Conservation (phyloP, 768 basidiomycete species). For the Pholiota microspora region DNA sequence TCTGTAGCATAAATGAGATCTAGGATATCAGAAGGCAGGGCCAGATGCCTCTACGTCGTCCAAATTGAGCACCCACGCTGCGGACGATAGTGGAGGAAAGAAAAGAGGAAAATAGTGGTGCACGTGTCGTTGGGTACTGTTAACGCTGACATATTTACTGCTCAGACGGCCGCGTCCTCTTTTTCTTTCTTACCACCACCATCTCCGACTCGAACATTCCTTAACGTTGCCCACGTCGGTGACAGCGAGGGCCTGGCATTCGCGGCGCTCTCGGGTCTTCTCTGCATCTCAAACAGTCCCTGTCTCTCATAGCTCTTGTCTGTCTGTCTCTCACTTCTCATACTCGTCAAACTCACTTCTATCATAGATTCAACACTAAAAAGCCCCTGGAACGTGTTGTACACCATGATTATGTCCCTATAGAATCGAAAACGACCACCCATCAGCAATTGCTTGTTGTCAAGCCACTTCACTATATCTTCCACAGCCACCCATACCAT, state of each 20-base stretch:
- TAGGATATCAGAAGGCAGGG: not conserved
- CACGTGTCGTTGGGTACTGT: slow-evolving; percentile 12
- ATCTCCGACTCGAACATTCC: slow-evolving; percentile 14
- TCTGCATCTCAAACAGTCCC: slow-evolving; percentile 11
- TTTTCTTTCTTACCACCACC: slow-evolving; percentile 28
- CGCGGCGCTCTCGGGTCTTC: slow-evolving; percentile 20
- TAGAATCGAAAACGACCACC: slow-evolving; percentile 33
- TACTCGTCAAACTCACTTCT: slow-evolving; percentile 3
- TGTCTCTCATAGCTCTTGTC: slow-evolving; percentile 4
- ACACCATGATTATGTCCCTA: slow-evolving; percentile 43
- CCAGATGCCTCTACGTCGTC: too few species aligned
- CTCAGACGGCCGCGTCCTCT: slow-evolving; percentile 7
- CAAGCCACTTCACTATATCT: slow-evolving; percentile 22
- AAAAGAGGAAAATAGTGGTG: slow-evolving; percentile 1
- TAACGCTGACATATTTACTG: slow-evolving; percentile 24
- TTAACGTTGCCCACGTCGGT: slow-evolving; percentile 21
- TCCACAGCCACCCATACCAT: slow-evolving; percentile 24
- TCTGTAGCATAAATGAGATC: not conserved
- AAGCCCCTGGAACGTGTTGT: slow-evolving; percentile 35
- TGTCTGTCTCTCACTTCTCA: slow-evolving; percentile 2
- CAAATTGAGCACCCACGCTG: too few species aligned
- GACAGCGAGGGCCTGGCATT: slow-evolving; percentile 27
- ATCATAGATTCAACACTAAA: slow-evolving; percentile 18
- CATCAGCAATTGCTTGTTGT: slow-evolving; percentile 20
- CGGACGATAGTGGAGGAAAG: not conserved